Percentiles rank a stretch among this genome's conserved stretches.
phyloP scores from a whole-genome alignment of 2,329 filamentous ascomycete genomes.

The Hypoxylon sp. region DNA sequence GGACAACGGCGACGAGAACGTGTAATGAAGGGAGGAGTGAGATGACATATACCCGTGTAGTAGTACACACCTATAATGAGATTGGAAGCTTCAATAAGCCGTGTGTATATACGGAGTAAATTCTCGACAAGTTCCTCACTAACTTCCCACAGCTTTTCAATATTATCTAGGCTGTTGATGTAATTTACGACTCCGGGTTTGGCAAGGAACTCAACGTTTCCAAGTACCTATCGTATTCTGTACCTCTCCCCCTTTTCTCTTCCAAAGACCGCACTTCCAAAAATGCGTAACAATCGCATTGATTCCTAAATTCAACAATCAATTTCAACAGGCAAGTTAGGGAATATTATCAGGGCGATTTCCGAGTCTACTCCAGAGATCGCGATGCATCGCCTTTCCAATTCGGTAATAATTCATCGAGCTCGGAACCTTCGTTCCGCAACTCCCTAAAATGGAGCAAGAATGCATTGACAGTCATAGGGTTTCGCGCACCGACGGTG shows the following conservation, averaged over 20 bases:
- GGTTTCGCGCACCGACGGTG: not conserved
- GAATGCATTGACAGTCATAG: not conserved
- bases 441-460: slow-evolving; percentile 21
- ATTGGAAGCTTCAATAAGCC: slow-evolving; percentile 24
- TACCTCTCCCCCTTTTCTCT: not conserved
- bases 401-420: slow-evolving; percentile 11
- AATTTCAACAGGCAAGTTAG: not conserved
- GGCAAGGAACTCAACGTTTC: not conserved
- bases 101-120: not conserved
- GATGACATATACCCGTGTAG: slow-evolving; percentile 21
- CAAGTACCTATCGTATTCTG: not conserved
- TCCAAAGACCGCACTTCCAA: not conserved
- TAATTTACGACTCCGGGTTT: not conserved
- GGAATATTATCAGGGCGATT: not conserved
- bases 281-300: not conserved
- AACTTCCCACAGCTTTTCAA: not conserved
- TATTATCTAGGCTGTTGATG: not conserved
- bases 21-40: slow-evolving; percentile 34
- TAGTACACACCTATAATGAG: slow-evolving; percentile 20
- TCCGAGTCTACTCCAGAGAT: not conserved
- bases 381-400: not conserved
- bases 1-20: slow-evolving; percentile 44
- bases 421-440: slow-evolving; percentile 33
- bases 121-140: not conserved
- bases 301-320: not conserved